Percentiles rank a stretch among this genome's conserved stretches.
Evolutionary conservation across 202 grass and related monocot species (phyloP).

Genomic region (Schoenoplectus tabernaemontani): DNA sequence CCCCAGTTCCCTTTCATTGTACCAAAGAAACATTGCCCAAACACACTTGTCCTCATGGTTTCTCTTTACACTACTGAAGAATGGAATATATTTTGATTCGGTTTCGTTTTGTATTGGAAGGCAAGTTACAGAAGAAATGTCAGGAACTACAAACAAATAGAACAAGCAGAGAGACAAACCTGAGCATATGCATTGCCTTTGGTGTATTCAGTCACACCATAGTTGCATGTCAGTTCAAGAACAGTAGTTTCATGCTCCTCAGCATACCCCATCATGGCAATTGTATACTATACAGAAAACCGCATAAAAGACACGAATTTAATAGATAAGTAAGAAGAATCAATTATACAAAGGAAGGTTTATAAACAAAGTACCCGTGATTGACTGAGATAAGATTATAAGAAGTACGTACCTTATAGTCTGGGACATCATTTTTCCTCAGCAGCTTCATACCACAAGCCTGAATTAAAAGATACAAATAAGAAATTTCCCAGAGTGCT

Average conservation of each 20-base stretch:
- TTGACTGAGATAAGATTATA: neutral
- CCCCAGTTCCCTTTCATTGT: no score
- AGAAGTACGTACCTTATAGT: conserved; percentile 62
- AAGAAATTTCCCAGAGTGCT: neutral
- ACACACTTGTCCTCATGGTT: neutral
- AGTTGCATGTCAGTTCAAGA: conserved; percentile 91
- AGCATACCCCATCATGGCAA: conserved; percentile 86
- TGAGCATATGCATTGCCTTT: conserved; percentile 98
- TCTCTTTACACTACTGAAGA: neutral
- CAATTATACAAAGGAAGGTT: neutral
- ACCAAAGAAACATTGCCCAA: neutral
- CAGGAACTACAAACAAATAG: neutral
- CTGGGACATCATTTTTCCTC: conserved; percentile 79
- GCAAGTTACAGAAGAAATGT: neutral
- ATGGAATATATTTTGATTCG: neutral
- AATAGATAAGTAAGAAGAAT: neutral
- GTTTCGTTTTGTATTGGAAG: neutral
- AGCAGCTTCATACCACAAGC: conserved; percentile 90
- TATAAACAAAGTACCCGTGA: neutral
- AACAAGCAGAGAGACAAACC: conserved; percentile 28
- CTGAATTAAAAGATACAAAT: conserved; percentile 31
- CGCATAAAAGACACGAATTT: conserved; percentile 4
- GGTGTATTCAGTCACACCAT: conserved; percentile 74
- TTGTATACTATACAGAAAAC: conserved; percentile 55
- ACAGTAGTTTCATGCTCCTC: conserved; percentile 73